Evolutionary conservation across 2,329 filamentous ascomycete genomes (phyloP), one percentile per base, ranked within the genome.

Genomic region (Trichoderma atroviride): DNA sequence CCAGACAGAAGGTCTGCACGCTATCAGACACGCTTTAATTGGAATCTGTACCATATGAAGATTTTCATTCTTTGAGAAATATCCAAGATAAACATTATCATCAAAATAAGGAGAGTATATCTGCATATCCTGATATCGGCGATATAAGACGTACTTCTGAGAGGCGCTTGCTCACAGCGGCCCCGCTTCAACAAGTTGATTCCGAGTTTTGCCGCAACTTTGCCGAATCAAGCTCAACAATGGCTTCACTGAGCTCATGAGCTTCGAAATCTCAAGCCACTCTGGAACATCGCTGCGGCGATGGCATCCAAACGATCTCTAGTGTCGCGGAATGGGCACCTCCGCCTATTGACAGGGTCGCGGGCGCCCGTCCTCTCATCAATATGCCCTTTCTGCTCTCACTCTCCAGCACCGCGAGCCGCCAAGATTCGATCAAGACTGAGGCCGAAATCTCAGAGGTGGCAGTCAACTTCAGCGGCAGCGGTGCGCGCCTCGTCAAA

Each of bases 331-430:
- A 72, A 72, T 68, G 74, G 74, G 70, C 77, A 72, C 62, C 67
- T 77, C 16, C 74, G 77, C 67, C 74, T 74, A 22, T 57, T 79
- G 63, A 62, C 73, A 35, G 70, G 72, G 53, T 35, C 71, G 6
- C 50, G 69, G 35, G 74, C 70, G 9, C 71, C 71, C 10, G 63
- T 59, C 0, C 29, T 56, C 29, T 5, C 70, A 7, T 75, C 77
- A 16, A 71, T 73, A 70, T 80, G 79, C 62, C 76, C 76, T 1
- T 78, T 79, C 57, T 80, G 79, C 71, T 77, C 75, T 58, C 70
- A 74, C 47, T 67, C 71, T 35, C 72, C 77, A n/a, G 50, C 71
- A 14, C 35, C 68, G 29, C 73, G 73, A 58, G 73, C 67, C 71
- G 73, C 65, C 72, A 73, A 72, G 27, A 16, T 14, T 31, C 64